Conservation (phyloP, 768 basidiomycete genomes). For the Hypholoma fasciculare region DNA sequence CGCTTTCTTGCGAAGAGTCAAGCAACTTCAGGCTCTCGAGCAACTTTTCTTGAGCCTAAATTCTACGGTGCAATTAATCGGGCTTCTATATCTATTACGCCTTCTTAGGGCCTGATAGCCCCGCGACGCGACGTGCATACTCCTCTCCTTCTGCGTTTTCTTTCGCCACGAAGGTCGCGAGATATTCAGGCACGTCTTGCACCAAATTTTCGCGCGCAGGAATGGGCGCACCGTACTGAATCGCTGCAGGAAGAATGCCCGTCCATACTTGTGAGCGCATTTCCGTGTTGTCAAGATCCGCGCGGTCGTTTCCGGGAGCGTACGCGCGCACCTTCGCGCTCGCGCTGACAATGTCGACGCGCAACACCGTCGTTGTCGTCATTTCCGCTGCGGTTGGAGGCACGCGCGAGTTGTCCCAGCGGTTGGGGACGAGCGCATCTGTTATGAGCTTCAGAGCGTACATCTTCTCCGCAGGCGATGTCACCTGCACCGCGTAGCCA, state of each 20-base stretch:
- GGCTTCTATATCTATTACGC: background rate
- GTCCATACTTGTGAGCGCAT: conserved; percentile 23
- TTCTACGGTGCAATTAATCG: background rate
- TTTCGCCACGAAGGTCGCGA: conserved; percentile 9
- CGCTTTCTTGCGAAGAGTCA: too few relatives aligned
- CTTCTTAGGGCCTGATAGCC: background rate
- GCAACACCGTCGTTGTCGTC: conserved; percentile 22
- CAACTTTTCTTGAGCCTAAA: too few relatives aligned
- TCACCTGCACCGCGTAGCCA: conserved; percentile 20
- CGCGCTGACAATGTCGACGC: conserved; percentile 26
- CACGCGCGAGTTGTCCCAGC: conserved; percentile 26
- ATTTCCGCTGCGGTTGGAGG: conserved; percentile 25
- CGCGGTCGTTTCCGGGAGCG: conserved; percentile 19
- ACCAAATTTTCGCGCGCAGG: conserved; percentile 19
- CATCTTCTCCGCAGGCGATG: conserved; percentile 21
- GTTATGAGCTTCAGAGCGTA: conserved; percentile 25
- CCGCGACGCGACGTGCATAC: conserved; percentile 11
- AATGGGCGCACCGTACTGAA: conserved; percentile 18
- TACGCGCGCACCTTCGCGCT: conserved; percentile 26
- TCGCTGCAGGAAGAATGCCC: conserved; percentile 20
- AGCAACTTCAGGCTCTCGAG: too few relatives aligned
- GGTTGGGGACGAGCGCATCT: conserved; percentile 18
- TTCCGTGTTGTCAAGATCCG: conserved; percentile 19
- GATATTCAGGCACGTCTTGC: conserved; percentile 11
- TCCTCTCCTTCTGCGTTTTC: conserved; percentile 11